phyloP scores from a whole-genome alignment of 257 asterid species.

The Capsicum rhomboideum region DNA sequence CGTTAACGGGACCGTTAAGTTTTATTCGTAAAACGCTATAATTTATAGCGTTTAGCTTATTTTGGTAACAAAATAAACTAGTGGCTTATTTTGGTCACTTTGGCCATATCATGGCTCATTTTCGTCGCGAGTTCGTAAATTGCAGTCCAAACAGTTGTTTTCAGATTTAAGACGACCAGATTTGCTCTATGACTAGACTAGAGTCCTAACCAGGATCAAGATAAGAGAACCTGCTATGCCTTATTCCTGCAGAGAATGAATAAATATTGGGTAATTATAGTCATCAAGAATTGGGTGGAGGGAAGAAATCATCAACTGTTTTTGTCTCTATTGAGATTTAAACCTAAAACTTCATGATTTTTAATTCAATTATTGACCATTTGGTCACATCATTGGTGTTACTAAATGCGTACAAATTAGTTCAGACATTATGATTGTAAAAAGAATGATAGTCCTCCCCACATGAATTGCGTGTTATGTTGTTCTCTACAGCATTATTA shows the following conservation, averaged over 20 bases:
- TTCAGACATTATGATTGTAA: background rate
- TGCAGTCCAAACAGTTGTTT: background rate
- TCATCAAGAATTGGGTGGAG: background rate
- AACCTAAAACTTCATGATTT: too few species aligned
- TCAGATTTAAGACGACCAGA: background rate
- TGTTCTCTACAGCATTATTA: background rate
- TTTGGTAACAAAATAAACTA: too few species aligned
- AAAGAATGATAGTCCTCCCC: too few species aligned
- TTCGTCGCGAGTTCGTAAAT: too few species aligned
- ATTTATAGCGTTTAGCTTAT: too few species aligned
- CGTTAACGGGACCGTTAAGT: too few species aligned
- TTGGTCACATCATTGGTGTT: background rate
- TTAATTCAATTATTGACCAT: too few species aligned
- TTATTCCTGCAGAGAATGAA: background rate
- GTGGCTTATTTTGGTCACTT: too few species aligned
- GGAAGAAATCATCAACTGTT: background rate
- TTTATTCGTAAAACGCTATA: too few species aligned
- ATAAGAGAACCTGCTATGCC: background rate
- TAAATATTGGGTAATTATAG: background rate
- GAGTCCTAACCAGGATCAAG: background rate
- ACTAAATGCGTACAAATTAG: background rate
- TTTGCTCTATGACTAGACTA: background rate
- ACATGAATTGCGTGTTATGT: background rate
- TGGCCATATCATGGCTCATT: too few species aligned
- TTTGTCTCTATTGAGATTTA: too few species aligned